Conservation (phyloP, 2,329 filamentous ascomycete genomes). For the Colletotrichum sp. region DNA sequence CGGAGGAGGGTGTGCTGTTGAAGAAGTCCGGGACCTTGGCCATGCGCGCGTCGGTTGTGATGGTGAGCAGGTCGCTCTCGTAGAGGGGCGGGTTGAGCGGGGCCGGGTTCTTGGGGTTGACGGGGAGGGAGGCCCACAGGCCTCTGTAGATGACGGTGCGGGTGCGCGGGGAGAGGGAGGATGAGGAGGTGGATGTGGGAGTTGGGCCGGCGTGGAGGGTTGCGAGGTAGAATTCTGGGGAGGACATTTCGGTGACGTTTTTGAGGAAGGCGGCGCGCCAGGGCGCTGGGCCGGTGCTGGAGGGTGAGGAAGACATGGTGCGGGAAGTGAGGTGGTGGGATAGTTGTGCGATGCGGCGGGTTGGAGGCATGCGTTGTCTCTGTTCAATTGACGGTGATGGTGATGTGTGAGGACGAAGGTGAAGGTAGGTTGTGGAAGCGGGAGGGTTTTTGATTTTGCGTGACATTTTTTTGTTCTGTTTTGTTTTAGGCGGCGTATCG, state of each 20-base stretch:
- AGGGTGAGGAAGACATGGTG: slow-evolving; percentile 28
- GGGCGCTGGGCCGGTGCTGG: slow-evolving; percentile 44
- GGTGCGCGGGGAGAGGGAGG: slow-evolving; percentile 49
- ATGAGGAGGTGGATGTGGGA: not conserved
- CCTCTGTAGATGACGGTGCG: slow-evolving; percentile 87
- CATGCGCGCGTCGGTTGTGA: slow-evolving; percentile 91
- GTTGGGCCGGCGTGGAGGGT: slow-evolving; percentile 48
- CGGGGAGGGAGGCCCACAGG: slow-evolving; percentile 77
- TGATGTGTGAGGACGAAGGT: not conserved
- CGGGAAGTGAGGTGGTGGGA: slow-evolving; percentile 5
- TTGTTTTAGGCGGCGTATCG: not conserved
- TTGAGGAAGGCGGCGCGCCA: slow-evolving; percentile 59
- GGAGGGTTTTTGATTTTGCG: not conserved
- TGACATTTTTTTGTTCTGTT: no score
- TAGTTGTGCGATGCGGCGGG: slow-evolving; percentile 9
- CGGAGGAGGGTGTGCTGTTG: slow-evolving; percentile 33
- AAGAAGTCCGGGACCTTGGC: slow-evolving; percentile 79
- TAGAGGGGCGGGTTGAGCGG: slow-evolving; percentile 71
- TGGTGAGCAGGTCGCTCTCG: slow-evolving; percentile 78
- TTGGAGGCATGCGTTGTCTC: not conserved
- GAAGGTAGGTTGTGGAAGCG: not conserved
- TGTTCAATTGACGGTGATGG: not conserved
- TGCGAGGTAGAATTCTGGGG: slow-evolving; percentile 56
- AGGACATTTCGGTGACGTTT: slow-evolving; percentile 52
- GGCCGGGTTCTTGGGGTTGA: slow-evolving; percentile 75